Evolutionary conservation across 148 eudicot genomes (phyloP), one percentile per base, ranked within the genome.

Genomic region (Simmondsia chinensis): DNA sequence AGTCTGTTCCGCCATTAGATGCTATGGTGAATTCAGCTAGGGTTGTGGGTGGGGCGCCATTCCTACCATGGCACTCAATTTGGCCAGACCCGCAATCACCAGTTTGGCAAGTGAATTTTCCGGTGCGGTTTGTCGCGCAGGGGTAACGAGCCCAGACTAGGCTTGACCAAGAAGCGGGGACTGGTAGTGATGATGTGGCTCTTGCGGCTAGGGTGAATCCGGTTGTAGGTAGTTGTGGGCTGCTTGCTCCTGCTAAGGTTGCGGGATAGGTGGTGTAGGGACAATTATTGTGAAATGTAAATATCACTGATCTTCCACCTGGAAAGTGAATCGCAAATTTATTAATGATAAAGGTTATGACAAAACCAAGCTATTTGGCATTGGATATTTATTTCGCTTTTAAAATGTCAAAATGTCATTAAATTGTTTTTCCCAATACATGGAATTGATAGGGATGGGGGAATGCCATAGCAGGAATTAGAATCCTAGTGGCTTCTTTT

Each of bases 261-360:
- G 76, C 89, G 1, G 89, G 89, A 72, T 72, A 77, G 7, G 74
- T 72, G 11, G 48, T 39, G 60, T 41, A 67, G 0, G 69, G 57
- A 16, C 84, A 81, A 7, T 65, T 67, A 61, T 73, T 77, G 28
- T 32, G 48, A 4, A 81, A 26, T 14, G 69, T 64, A 24, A 70
- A 61, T n/a, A n/a, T n/a, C n/a, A n/a, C n/a, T n/a, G n/a, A n/a
- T n/a, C n/a, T n/a, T n/a, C n/a, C n/a, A n/a, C n/a, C n/a, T n/a
- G n/a, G n/a, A n/a, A n/a, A n/a, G n/a, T n/a, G n/a, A n/a, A n/a
- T n/a, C n/a, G n/a, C n/a, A n/a, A n/a, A n/a, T n/a, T n/a, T n/a
- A n/a, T n/a, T n/a, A n/a, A n/a, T n/a, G n/a, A n/a, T n/a, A n/a
- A n/a, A n/a, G n/a, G n/a, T n/a, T n/a, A n/a, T n/a, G n/a, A n/a